Percentiles rank a stretch among this genome's conserved stretches.
Evolutionary conservation across 345 rosid species (phyloP).

Genomic region (Eucalyptus marginata): DNA sequence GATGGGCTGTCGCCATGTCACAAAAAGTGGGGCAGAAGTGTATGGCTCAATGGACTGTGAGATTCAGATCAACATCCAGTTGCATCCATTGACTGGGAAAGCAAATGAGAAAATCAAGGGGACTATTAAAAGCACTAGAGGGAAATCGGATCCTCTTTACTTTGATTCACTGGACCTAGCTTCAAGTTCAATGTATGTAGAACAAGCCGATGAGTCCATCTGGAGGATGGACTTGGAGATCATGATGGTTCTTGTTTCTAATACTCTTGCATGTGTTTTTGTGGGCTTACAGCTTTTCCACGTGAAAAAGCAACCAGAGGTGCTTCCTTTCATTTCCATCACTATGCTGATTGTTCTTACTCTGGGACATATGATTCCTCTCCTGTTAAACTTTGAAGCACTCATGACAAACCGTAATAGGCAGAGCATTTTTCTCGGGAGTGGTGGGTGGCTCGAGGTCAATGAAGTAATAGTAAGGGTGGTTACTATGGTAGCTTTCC

Average conservation of each 20-base stretch:
- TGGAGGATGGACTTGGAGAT: slow-evolving; percentile 95
- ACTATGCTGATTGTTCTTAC: slow-evolving; percentile 54
- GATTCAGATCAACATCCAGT: slow-evolving; percentile 36
- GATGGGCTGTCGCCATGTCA: slow-evolving; percentile 59
- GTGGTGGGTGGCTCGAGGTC: slow-evolving; percentile 77
- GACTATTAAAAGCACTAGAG: slow-evolving; percentile 50
- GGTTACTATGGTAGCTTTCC: slow-evolving; percentile 77
- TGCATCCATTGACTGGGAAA: slow-evolving; percentile 43
- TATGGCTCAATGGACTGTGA: slow-evolving; percentile 42
- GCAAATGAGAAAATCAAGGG: slow-evolving; percentile 43
- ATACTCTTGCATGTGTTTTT: slow-evolving; percentile 62
- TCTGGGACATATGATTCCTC: slow-evolving; percentile 71
- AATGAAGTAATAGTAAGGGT: slow-evolving; percentile 74
- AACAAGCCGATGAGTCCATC: slow-evolving; percentile 62
- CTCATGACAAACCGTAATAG: slow-evolving; percentile 19
- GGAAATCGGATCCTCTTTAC: slow-evolving; percentile 50
- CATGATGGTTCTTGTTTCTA: slow-evolving; percentile 57
- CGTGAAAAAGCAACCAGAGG: slow-evolving; percentile 59
- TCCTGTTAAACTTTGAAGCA: slow-evolving; percentile 72
- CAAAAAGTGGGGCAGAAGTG: background rate
- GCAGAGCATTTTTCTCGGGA: slow-evolving; percentile 47
- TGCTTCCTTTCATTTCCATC: slow-evolving; percentile 59
- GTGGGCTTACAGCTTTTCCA: slow-evolving; percentile 66
- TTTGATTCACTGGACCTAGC: slow-evolving; percentile 41
- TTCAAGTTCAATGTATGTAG: slow-evolving; percentile 40